These are phyloP conservation scores for Cryomyces minteri DNA, from an alignment of 495 filamentous ascomycete genomes.

Conservation along the genomic window DNA sequence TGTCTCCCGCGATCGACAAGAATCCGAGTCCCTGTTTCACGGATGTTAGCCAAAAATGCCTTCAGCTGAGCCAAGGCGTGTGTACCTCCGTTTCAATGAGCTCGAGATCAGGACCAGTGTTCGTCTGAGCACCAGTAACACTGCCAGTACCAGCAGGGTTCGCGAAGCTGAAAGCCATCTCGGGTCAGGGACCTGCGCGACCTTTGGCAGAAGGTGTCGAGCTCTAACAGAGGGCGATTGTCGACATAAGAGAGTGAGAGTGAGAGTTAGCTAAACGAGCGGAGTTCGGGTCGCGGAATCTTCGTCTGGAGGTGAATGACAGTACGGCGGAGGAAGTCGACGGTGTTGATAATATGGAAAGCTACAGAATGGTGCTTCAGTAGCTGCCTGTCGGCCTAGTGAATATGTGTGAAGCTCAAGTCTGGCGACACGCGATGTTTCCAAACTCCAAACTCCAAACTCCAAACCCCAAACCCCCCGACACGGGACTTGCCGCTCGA, in stretches of 20 bases:
- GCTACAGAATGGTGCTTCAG: neutral
- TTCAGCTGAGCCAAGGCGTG: neutral
- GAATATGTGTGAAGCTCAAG: neutral
- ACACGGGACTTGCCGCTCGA: neutral
- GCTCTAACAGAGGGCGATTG: too few species aligned
- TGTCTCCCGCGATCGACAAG: slow-evolving; percentile 56
- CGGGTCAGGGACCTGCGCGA: too few species aligned
- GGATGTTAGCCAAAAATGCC: neutral
- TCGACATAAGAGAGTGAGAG: slow-evolving; percentile 25
- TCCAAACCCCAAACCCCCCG: slow-evolving; percentile 29
- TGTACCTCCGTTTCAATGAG: slow-evolving; percentile 40
- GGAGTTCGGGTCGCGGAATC: neutral
- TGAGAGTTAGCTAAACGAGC: slow-evolving; percentile 12
- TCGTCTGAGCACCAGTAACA: slow-evolving; percentile 11
- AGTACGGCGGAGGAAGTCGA: slow-evolving; percentile 9
- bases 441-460: slow-evolving; percentile 3
- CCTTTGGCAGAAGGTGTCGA: too few species aligned
- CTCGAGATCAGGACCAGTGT: slow-evolving; percentile 35
- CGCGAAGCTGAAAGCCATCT: slow-evolving; percentile 52
- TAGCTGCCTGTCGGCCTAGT: too few species aligned
- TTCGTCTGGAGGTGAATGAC: slow-evolving; percentile 12
- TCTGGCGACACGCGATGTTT: neutral
- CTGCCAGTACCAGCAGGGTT: slow-evolving; percentile 16
- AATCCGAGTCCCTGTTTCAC: slow-evolving; percentile 57
- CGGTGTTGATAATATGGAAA: slow-evolving; percentile 7